Conservation (phyloP, 2,329 filamentous ascomycete species). For the Aspergillus felis region DNA sequence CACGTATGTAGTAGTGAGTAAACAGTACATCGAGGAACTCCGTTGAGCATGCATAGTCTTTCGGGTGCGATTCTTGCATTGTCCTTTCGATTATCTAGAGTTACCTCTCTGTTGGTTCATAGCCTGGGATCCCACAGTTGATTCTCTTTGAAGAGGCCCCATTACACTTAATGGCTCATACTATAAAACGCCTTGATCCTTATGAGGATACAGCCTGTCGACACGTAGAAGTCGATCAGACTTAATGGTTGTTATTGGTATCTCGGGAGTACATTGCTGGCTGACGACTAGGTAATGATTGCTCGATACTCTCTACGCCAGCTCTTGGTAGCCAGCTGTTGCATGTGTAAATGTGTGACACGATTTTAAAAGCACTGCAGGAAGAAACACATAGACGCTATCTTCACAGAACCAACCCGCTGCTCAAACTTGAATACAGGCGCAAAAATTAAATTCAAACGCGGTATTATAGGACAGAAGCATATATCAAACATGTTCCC, state of each 20-base stretch:
- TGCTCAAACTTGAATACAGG: neutral
- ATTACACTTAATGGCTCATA: too few species aligned
- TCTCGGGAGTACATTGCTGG: too few species aligned
- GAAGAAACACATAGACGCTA: neutral
- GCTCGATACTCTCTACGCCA: neutral
- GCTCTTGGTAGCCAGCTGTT: neutral
- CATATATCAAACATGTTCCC: neutral
- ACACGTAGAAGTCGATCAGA: neutral
- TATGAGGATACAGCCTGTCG: too few species aligned
- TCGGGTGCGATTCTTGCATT: neutral
- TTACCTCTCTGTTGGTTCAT: neutral
- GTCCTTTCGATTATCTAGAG: neutral
- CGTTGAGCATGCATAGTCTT: neutral
- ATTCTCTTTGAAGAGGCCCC: too few species aligned
- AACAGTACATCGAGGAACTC: neutral
- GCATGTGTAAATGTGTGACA: neutral
- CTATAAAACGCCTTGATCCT: neutral
- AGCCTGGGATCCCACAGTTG: too few species aligned
- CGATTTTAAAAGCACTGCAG: neutral
- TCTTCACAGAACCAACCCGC: neutral
- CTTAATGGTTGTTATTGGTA: neutral
- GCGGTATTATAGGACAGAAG: neutral
- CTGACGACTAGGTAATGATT: neutral
- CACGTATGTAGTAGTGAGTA: neutral
- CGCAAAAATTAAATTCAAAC: neutral